Conservation (phyloP, 257 asterid species). For the Datura wrightii region DNA sequence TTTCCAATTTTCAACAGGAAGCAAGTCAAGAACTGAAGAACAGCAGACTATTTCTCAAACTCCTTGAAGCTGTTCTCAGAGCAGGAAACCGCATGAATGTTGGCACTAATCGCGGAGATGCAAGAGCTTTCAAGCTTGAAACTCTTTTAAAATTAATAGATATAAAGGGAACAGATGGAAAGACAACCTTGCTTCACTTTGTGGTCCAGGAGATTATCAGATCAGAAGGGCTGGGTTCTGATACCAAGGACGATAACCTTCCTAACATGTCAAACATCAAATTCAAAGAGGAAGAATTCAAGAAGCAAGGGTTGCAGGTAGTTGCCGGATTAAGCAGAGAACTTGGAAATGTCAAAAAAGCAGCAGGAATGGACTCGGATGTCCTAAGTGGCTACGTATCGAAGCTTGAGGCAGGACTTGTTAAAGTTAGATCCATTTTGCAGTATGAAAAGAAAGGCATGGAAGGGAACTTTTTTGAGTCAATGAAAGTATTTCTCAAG, state of each 20-base stretch:
- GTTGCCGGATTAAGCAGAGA: slow-evolving; percentile 60
- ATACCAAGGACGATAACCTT: slow-evolving; percentile 38
- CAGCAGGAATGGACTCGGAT: slow-evolving; percentile 65
- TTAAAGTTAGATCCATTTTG: slow-evolving; percentile 38
- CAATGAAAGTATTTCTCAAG: slow-evolving; percentile 51
- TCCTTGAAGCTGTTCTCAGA: slow-evolving; percentile 80
- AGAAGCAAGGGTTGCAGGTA: slow-evolving; percentile 63
- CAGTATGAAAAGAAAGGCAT: slow-evolving; percentile 28
- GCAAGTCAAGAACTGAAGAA: slow-evolving; percentile 67
- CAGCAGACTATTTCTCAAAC: slow-evolving; percentile 70
- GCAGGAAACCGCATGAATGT: slow-evolving; percentile 81
- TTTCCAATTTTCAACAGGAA: slow-evolving; percentile 44
- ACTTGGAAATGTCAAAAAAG: slow-evolving; percentile 60
- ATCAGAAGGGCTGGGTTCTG: slow-evolving; percentile 66
- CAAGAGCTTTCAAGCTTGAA: slow-evolving; percentile 73
- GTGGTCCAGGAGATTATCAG: slow-evolving; percentile 81
- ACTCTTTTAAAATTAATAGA: slow-evolving; percentile 71
- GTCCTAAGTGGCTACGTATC: slow-evolving; percentile 52
- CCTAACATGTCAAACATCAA: slow-evolving; percentile 37
- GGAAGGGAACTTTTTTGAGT: slow-evolving; percentile 39
- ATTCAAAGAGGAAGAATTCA: slow-evolving; percentile 52
- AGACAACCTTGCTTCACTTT: slow-evolving; percentile 75
- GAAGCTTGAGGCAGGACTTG: slow-evolving; percentile 50
- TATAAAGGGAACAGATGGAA: slow-evolving; percentile 70
- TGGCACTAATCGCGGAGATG: slow-evolving; percentile 79